Base-by-base conservation (phyloP, 1,139 yeast genomes). In the Saccharomyces hybrid region DNA sequence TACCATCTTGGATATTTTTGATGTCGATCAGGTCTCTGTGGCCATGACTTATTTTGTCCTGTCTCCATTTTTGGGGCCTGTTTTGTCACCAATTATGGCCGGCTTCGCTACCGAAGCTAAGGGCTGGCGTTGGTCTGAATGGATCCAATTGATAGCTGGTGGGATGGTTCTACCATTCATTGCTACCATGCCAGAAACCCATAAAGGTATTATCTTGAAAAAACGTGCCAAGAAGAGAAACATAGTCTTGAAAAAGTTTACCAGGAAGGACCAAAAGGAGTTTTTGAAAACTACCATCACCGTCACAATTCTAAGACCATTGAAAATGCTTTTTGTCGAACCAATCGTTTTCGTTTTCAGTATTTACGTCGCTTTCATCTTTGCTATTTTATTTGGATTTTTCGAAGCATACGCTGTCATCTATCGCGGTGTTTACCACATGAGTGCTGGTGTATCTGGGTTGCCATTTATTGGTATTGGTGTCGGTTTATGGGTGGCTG, bases 81-180 rank as follows among this genome's bases (percentile, higher is more conserved):
- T 86, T 47, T 70, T 87, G 52, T 95, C 95, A 49, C 96, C 96
- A 19, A 77, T 88, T 52, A 80, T 88, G 66, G 96, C 95, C 54
- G 89, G 90, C 0, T 87, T 83, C 67, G 87, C 87, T 23, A 85
- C 83, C 19, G 82, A 83, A 64, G 67, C 77, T 53, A 79, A 84
- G 65, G 82, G 82, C 56, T 86, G 95, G 89, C 76, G 82, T 68
- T 88, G 95, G 95, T 72, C 84, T 19, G 75, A 83, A 75, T 87
- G 93, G 91, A 83, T 86, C 46, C 81, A 82, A 60, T 72, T 87
- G 58, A 83, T 86, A 79, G 81, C 85, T 61, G 83, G 85, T 47
- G 95, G 91, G 41, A 73, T 77, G n/a, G 71, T 82, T 48, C 74
- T 84, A 60, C 81, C 86, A 4, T 81, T 84, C 53, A 76, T 84